Conservation (phyloP, 768 basidiomycete genomes). For the Trichaptum fuscoviolaceum region DNA sequence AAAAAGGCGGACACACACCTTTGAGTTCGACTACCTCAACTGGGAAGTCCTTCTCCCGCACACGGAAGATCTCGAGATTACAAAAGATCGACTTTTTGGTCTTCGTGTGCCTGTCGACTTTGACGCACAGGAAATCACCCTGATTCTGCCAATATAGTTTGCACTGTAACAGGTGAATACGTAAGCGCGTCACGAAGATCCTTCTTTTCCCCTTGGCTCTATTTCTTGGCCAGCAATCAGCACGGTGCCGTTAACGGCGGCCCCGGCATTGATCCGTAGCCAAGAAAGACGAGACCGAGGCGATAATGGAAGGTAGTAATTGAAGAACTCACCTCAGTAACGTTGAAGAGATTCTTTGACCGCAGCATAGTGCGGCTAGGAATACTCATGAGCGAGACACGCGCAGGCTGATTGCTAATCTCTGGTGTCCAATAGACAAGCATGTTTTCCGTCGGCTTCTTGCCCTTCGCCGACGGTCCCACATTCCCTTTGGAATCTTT, state of each 20-base stretch:
- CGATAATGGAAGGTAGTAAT: slow-evolving; percentile 5
- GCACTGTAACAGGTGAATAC: slow-evolving; percentile 49
- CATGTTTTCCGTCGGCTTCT: slow-evolving; percentile 84
- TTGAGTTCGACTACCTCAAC: slow-evolving; percentile 98
- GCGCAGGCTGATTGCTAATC: slow-evolving; percentile 91
- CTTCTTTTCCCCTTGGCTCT: not conserved
- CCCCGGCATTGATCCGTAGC: not conserved
- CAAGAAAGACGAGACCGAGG: slow-evolving; percentile 3
- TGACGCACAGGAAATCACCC: slow-evolving; percentile 97
- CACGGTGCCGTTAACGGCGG: not conserved
- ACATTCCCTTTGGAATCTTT: slow-evolving; percentile 39
- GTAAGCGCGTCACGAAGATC: not conserved
- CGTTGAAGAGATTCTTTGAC: slow-evolving; percentile 97
- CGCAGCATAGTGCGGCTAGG: slow-evolving; percentile 80
- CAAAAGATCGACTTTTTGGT: slow-evolving; percentile 98
- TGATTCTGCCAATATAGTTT: slow-evolving; percentile 98
- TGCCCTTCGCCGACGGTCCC: slow-evolving; percentile 40
- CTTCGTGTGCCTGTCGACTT: slow-evolving; percentile 98
- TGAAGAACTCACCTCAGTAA: slow-evolving; percentile 71
- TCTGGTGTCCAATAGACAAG: slow-evolving; percentile 98
- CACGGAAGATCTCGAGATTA: slow-evolving; percentile 95
- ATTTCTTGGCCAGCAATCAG: not conserved
- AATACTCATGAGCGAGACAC: slow-evolving; percentile 89
- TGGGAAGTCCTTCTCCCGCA: slow-evolving; percentile 95
- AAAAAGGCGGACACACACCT: slow-evolving; percentile 41